Conservation (phyloP, 192 early-diverging fungal species). For the Linnemannia zychae region DNA sequence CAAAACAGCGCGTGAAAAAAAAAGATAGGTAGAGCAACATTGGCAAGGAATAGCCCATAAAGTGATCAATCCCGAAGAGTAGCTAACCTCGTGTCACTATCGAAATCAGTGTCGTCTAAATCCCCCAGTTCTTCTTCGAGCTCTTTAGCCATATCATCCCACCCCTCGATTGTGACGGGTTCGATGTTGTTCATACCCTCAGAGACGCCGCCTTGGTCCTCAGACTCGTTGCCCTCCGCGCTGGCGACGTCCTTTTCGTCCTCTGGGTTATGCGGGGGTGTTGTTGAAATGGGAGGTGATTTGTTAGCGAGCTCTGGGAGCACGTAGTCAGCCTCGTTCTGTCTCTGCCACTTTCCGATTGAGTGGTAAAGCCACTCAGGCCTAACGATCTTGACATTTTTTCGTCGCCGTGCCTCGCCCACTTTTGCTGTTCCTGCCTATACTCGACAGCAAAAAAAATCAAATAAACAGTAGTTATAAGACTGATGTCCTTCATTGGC, state of each 20-base stretch:
- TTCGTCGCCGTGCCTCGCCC: conserved; percentile 67
- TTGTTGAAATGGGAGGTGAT: conserved; percentile 17
- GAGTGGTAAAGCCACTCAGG: conserved; percentile 82
- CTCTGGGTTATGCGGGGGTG: conserved; percentile 46
- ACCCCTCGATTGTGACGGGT: conserved; percentile 47
- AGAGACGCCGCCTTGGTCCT: conserved; percentile 62
- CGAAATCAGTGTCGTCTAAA: conserved; percentile 67
- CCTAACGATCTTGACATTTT: conserved; percentile 64
- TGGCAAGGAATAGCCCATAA: not conserved
- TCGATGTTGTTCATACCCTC: conserved; percentile 61
- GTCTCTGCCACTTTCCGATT: conserved; percentile 75
- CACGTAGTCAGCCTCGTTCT: conserved; percentile 77
- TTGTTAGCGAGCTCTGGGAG: conserved; percentile 32
- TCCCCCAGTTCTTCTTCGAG: conserved; percentile 69
- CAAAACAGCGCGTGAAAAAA: not conserved
- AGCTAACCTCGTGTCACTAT: conserved; percentile 61
- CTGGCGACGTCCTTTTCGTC: conserved; percentile 63
- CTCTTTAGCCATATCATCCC: conserved; percentile 66
- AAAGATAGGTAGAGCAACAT: not conserved
- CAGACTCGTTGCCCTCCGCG: conserved; percentile 54
- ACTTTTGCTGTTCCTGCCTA: conserved; percentile 84
- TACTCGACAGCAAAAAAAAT: conserved; percentile 8
- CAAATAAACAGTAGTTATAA: not conserved
- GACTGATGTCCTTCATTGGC: not conserved
- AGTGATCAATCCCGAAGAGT: not conserved